Evolutionary conservation across 805 yeast genomes (phyloP).

Genomic region (Blastobotrys peoriensis): DNA sequence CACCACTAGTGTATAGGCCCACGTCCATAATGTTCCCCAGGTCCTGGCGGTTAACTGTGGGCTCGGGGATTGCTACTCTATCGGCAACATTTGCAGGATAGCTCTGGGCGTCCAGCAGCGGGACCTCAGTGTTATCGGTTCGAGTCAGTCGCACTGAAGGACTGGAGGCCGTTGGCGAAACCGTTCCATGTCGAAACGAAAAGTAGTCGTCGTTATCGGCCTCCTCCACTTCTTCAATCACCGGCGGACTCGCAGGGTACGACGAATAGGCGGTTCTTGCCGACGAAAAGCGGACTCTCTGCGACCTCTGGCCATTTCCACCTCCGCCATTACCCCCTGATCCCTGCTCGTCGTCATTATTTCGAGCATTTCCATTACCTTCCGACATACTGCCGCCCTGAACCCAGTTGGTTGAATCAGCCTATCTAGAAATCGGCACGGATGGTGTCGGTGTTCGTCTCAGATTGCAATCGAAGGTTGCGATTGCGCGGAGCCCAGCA

Average conservation of each 20-base stretch:
- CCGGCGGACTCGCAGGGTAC: constrained; percentile 9
- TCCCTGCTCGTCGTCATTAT: no score
- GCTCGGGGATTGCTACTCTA: background rate
- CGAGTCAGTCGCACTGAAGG: constrained; percentile 7
- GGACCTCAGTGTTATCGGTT: constrained; percentile 5
- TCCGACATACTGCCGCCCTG: no score
- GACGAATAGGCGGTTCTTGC: constrained; percentile 12
- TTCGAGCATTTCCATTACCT: no score
- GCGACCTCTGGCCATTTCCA: constrained; percentile 22
- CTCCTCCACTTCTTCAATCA: constrained; percentile 9
- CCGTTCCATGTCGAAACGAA: constrained; percentile 1
- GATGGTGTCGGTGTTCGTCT: no score
- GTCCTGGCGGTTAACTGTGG: constrained; percentile 3
- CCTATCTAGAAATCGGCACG: no score
- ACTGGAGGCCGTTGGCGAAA: constrained; percentile 5
- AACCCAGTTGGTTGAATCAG: no score
- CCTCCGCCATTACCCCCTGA: no score
- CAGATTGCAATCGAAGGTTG: no score
- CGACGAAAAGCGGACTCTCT: constrained; percentile 20
- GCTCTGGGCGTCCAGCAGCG: constrained; percentile 3
- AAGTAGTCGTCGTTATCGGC: constrained; percentile 11
- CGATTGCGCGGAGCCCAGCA: no score
- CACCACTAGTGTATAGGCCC: constrained; percentile 26
- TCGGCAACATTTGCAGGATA: background rate
- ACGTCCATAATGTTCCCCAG: constrained; percentile 22